These are phyloP conservation scores for Aspergillus pseudotamarii DNA, from an alignment of 2,329 filamentous ascomycete genomes.

Conservation along the genomic window DNA sequence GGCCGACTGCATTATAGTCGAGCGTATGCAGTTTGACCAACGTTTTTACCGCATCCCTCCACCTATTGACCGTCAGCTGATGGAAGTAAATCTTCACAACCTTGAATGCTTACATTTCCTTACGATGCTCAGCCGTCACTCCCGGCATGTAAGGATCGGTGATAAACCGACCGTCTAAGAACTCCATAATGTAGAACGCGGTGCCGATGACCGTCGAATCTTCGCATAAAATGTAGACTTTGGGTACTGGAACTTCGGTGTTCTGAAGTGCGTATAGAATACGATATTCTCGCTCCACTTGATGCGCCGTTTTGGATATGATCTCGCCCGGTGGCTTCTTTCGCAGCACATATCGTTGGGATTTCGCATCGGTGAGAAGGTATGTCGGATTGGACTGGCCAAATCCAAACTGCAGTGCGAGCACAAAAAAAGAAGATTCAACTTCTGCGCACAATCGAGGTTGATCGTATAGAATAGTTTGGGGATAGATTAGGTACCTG, in stretches of 20 bases:
- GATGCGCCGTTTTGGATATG: background rate
- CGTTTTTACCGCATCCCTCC: constrained; percentile 1
- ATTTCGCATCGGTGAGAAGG: background rate
- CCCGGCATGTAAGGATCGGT: background rate
- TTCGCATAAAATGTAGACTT: background rate
- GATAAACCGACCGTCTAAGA: constrained; percentile 2
- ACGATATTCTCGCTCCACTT: background rate
- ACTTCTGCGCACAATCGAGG: background rate
- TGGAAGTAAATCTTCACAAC: background rate
- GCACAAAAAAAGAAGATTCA: background rate
- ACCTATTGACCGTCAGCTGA: background rate
- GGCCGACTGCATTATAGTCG: background rate
- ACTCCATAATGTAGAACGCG: constrained; percentile 12
- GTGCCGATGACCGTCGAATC: background rate
- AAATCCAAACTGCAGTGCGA: background rate
- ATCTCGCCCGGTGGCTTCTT: background rate
- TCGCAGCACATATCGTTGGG: background rate
- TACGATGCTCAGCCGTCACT: background rate
- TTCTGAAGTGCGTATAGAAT: background rate
- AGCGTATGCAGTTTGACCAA: background rate
- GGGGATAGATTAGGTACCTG: background rate
- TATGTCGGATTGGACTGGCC: constrained; percentile 2
- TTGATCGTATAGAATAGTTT: background rate
- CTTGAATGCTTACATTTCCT: background rate
- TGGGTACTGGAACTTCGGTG: background rate